Percentiles rank a stretch among this genome's conserved stretches.
These are phyloP conservation scores for Anastatica hierochuntica DNA, from an alignment of 345 rosid species.

Conservation along the genomic window DNA sequence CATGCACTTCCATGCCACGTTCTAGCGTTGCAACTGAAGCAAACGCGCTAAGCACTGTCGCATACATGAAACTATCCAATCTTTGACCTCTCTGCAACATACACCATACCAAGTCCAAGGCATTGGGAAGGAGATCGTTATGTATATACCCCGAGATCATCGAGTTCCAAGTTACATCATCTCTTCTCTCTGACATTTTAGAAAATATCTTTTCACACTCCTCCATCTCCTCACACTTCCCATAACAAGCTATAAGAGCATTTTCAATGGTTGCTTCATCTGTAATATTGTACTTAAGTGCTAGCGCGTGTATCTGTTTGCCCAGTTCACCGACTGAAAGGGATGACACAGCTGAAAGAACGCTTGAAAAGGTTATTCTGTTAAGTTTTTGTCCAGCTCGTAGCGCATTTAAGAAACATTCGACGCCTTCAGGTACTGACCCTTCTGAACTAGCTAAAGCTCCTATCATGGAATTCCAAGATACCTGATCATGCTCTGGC, in stretches of 20 bases:
- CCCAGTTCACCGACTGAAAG: constrained; percentile 38
- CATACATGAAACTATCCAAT: constrained; percentile 71
- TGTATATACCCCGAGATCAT: constrained; percentile 88
- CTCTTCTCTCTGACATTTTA: constrained; percentile 68
- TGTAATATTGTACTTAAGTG: constrained; percentile 38
- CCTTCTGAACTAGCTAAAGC: constrained; percentile 55
- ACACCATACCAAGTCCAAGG: constrained; percentile 70
- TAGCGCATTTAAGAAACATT: constrained; percentile 50
- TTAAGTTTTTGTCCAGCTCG: constrained; percentile 52
- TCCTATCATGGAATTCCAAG: constrained; percentile 85
- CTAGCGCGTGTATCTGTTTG: constrained; percentile 59
- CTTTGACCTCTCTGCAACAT: constrained; percentile 68
- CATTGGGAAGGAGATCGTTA: constrained; percentile 57
- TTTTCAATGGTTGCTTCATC: constrained; percentile 58
- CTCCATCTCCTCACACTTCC: constrained; percentile 69
- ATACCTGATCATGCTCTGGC: constrained; percentile 70
- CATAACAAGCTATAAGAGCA: constrained; percentile 78
- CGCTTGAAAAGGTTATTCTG: constrained; percentile 58
- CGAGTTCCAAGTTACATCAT: constrained; percentile 77
- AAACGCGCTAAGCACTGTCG: constrained; percentile 93
- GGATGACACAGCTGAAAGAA: constrained; percentile 57
- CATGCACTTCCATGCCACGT: constrained; percentile 92
- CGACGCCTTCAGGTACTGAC: constrained; percentile 38
- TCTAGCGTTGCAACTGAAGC: constrained; percentile 86
- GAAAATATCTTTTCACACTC: constrained; percentile 70